Evolutionary conservation across 148 eudicot genomes (phyloP).

Genomic region (Rhododendron griersonianum): DNA sequence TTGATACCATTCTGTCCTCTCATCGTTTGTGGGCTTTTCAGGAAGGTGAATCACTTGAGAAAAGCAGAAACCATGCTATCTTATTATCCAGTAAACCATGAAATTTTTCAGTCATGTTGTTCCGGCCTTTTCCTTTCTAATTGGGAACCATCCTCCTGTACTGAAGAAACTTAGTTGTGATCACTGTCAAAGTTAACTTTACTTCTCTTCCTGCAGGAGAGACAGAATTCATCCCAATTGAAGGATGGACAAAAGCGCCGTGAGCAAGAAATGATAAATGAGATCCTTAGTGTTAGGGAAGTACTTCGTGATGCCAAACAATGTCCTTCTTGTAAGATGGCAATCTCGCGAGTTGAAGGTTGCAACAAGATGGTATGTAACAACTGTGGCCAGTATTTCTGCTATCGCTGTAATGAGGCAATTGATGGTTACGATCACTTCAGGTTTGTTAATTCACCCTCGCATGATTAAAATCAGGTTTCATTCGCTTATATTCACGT

Average conservation of each 20-base stretch:
- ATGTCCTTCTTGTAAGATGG: constrained; percentile 92
- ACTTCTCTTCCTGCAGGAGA: constrained; percentile 45
- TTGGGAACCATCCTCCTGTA: not conserved
- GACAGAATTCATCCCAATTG: constrained; percentile 64
- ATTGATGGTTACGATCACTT: constrained; percentile 86
- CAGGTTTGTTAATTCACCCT: constrained; percentile 42
- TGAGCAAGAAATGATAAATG: constrained; percentile 73
- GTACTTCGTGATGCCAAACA: constrained; percentile 67
- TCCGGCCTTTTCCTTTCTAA: not conserved
- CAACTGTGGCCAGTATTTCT: constrained; percentile 70
- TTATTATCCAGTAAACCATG: not conserved
- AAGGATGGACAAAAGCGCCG: constrained; percentile 44
- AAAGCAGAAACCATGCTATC: not conserved
- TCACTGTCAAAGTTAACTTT: not conserved
- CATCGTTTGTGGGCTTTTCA: not conserved
- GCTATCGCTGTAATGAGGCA: constrained; percentile 73
- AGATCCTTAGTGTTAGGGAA: constrained; percentile 69
- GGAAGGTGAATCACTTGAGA: not conserved
- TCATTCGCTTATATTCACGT: not conserved
- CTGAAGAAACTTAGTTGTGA: not conserved
- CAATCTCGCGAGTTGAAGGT: constrained; percentile 84
- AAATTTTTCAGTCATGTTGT: not conserved
- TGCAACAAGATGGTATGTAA: constrained; percentile 91
- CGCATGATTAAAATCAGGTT: not conserved
- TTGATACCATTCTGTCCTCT: not conserved